phyloP scores from a whole-genome alignment of 2,329 filamentous ascomycete species.

The Colletotrichum somersetense region DNA sequence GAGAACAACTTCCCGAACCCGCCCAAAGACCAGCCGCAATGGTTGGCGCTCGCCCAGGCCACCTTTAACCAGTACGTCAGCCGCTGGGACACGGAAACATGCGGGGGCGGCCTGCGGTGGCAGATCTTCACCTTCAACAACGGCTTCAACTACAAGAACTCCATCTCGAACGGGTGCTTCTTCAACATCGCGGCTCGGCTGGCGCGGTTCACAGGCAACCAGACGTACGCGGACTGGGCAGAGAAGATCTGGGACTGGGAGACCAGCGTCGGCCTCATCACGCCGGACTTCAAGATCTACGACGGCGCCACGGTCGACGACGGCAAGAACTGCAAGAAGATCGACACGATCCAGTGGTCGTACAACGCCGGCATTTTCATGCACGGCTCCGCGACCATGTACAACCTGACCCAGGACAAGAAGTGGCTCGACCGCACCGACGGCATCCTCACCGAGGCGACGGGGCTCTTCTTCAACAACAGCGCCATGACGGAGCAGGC shows the following conservation, averaged over 20 bases:
- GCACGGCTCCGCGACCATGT: constrained; percentile 71
- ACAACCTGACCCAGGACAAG: constrained; percentile 66
- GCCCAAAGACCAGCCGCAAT: constrained; percentile 72
- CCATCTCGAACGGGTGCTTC: constrained; percentile 77
- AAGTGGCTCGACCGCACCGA: constrained; percentile 70
- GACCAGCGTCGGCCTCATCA: constrained; percentile 67
- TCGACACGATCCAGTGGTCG: constrained; percentile 73
- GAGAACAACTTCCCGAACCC: constrained; percentile 82
- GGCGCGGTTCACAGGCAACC: constrained; percentile 82
- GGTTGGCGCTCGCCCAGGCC: constrained; percentile 82
- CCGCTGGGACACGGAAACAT: constrained; percentile 76
- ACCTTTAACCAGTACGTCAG: constrained; percentile 83
- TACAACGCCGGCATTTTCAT: constrained; percentile 78
- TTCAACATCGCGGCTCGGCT: constrained; percentile 79
- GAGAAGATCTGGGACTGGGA: constrained; percentile 78
- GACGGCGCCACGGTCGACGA: constrained; percentile 59
- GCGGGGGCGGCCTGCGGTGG: constrained; percentile 84
- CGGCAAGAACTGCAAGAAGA: constrained; percentile 60
- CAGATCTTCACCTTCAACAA: constrained; percentile 85
- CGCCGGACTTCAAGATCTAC: constrained; percentile 65
- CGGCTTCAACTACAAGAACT: constrained; percentile 78
- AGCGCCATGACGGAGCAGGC: constrained; percentile 73
- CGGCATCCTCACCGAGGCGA: constrained; percentile 66
- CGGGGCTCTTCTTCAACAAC: constrained; percentile 67
- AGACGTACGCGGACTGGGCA: constrained; percentile 84